Evolutionary conservation across 2,329 filamentous ascomycete species (phyloP).

Genomic region (Penicillium griseofulvum): DNA sequence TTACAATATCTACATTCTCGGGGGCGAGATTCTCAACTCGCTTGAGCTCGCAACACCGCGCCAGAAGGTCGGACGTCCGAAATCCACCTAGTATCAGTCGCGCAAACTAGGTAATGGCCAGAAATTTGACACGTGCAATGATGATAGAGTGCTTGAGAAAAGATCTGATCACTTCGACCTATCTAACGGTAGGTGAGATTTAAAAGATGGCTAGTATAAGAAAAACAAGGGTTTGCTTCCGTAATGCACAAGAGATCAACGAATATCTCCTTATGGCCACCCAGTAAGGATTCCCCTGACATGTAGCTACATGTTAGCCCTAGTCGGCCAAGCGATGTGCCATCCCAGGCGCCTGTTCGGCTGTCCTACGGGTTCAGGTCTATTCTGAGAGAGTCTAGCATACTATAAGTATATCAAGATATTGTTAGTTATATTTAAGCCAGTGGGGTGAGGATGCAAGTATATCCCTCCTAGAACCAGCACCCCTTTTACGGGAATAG

Average conservation of each 20-base stretch:
- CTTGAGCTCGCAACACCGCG: slow-evolving; percentile 44
- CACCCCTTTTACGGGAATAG: neutral
- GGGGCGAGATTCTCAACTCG: slow-evolving; percentile 60
- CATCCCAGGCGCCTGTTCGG: slow-evolving; percentile 3
- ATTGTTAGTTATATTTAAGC: neutral
- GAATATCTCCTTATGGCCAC: neutral
- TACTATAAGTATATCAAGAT: neutral
- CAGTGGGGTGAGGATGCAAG: too few species aligned
- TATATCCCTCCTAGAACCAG: too few species aligned
- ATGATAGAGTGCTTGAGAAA: neutral
- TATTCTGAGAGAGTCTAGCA: neutral
- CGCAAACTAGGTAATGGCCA: neutral
- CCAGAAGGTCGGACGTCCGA: slow-evolving; percentile 28
- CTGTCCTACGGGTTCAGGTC: slow-evolving; percentile 3
- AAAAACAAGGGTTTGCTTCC: too few species aligned
- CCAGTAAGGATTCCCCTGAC: neutral
- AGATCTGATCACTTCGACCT: neutral
- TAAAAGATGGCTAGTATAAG: neutral
- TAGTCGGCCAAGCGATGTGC: neutral
- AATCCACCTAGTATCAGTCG: slow-evolving; percentile 23
- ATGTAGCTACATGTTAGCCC: neutral
- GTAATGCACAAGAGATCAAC: neutral
- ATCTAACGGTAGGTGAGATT: neutral
- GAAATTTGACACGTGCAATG: neutral
- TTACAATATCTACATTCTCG: slow-evolving; percentile 62